These are phyloP conservation scores for Periconia sp. DNA, from an alignment of 2,329 filamentous ascomycete genomes.

Conservation along the genomic window DNA sequence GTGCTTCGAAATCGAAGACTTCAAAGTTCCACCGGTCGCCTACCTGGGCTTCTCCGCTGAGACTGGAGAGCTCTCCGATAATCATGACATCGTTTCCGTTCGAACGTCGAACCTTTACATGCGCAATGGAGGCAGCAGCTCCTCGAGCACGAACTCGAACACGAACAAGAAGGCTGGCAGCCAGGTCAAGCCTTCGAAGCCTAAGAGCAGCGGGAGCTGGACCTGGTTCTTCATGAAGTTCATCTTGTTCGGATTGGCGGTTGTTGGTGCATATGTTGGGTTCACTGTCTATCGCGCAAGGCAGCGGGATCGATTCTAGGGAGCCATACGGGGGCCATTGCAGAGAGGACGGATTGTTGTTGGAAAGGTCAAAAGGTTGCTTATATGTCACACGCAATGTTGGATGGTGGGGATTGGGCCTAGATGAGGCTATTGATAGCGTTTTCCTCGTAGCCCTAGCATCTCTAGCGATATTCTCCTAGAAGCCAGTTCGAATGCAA, in stretches of 20 bases:
- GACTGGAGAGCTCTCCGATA: constrained; percentile 95
- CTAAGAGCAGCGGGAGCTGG: constrained; percentile 66
- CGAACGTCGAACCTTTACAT: constrained; percentile 88
- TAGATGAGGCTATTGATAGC: constrained; percentile 20
- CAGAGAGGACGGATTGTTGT: background rate
- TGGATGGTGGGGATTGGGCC: constrained; percentile 18
- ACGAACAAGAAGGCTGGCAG: constrained; percentile 9
- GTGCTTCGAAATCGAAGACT: constrained; percentile 76
- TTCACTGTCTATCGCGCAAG: constrained; percentile 81
- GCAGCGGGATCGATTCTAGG: constrained; percentile 54
- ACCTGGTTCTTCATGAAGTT: constrained; percentile 81
- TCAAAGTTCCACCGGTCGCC: constrained; percentile 76
- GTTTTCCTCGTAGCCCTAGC: constrained; percentile 20
- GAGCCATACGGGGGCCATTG: background rate
- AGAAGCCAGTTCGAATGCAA: constrained; percentile 8
- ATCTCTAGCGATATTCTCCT: constrained; percentile 17
- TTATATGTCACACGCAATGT: constrained; percentile 25
- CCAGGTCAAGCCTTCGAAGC: constrained; percentile 47
- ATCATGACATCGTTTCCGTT: constrained; percentile 94
- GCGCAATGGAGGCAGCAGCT: constrained; percentile 36
- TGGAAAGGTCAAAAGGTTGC: constrained; percentile 12
- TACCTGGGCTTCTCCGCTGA: constrained; percentile 77
- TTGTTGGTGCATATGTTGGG: constrained; percentile 81
- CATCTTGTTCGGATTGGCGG: constrained; percentile 72
- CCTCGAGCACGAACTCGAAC: constrained; percentile 35